Evolutionary conservation across 148 eudicot species (phyloP).

Genomic region (Camellia lanceoleosa): DNA sequence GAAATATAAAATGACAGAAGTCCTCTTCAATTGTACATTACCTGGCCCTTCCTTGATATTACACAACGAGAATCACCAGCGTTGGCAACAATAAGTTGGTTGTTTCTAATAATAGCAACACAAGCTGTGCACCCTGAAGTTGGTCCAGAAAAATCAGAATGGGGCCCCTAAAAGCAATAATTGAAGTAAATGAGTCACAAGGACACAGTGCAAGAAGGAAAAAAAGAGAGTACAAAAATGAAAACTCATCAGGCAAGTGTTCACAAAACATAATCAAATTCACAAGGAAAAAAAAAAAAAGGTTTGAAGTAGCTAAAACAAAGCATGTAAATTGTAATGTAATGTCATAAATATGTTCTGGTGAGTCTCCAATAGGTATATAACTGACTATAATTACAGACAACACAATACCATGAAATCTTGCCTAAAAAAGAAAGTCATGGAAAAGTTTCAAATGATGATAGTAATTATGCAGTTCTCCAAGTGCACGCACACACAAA

Average conservation of each 20-base stretch:
- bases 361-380: too few relatives aligned
- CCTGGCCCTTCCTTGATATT: conserved; percentile 93
- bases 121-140: conserved; percentile 95
- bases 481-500: too few relatives aligned
- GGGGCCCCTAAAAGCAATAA: conserved; percentile 66
- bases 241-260: not conserved
- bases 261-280: too few relatives aligned
- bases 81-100: conserved; percentile 81
- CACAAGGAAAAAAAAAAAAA: too few relatives aligned
- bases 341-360: too few relatives aligned
- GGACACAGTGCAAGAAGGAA: not conserved
- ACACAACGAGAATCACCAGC: conserved; percentile 99
- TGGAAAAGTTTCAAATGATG: too few relatives aligned
- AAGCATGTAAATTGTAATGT: too few relatives aligned
- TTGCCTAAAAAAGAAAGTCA: too few relatives aligned
- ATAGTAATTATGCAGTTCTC: too few relatives aligned
- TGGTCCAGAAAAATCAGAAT: conserved; percentile 95
- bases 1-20: not conserved
- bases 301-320: too few relatives aligned
- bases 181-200: not conserved
- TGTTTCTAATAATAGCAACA: conserved; percentile 69
- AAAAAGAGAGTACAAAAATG: not conserved
- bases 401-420: too few relatives aligned
- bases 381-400: too few relatives aligned
- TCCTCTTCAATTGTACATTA: conserved; percentile 14